phyloP scores from a whole-genome alignment of 306 rosid species.

The Castanea mollissima region DNA sequence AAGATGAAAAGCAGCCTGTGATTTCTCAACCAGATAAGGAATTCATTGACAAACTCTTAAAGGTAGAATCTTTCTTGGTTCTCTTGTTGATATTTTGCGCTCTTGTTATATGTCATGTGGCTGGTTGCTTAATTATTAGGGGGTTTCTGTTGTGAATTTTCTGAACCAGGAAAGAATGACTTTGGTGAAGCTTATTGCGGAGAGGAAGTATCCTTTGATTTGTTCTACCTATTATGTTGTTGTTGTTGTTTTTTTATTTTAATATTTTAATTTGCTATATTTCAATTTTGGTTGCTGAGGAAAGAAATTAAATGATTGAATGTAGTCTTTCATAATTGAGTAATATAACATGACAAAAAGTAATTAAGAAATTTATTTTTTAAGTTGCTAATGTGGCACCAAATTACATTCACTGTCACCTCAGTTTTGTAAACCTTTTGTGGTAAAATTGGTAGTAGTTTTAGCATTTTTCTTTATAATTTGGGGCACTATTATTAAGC shows the following conservation, averaged over 20 bases:
- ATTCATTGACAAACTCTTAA: slow-evolving; percentile 58
- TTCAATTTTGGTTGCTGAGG: neutral
- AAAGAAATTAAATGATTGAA: neutral
- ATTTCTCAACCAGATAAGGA: slow-evolving; percentile 19
- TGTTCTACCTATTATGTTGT: neutral
- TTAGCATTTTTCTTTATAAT: too few species aligned
- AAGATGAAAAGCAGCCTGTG: slow-evolving; percentile 25
- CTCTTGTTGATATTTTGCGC: neutral
- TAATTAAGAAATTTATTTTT: too few species aligned
- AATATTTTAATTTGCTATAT: neutral
- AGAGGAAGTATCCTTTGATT: slow-evolving; percentile 70
- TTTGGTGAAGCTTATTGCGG: slow-evolving; percentile 51
- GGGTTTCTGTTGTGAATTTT: slow-evolving; percentile 8
- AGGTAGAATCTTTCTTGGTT: slow-evolving; percentile 35
- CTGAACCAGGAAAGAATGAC: slow-evolving; percentile 62
- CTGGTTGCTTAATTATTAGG: neutral
- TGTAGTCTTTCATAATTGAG: neutral
- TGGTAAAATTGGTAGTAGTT: too few species aligned
- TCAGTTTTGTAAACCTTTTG: too few species aligned
- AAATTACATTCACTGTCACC: too few species aligned
- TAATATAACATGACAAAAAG: too few species aligned
- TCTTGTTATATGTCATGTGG: neutral
- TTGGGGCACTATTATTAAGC: too few species aligned
- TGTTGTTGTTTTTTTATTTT: too few species aligned
- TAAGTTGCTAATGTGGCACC: too few species aligned